Evolutionary conservation across 176 grass and related monocot genomes (phyloP), one percentile per base, ranked within the genome.

Genomic region (Aegilops speltoides): DNA sequence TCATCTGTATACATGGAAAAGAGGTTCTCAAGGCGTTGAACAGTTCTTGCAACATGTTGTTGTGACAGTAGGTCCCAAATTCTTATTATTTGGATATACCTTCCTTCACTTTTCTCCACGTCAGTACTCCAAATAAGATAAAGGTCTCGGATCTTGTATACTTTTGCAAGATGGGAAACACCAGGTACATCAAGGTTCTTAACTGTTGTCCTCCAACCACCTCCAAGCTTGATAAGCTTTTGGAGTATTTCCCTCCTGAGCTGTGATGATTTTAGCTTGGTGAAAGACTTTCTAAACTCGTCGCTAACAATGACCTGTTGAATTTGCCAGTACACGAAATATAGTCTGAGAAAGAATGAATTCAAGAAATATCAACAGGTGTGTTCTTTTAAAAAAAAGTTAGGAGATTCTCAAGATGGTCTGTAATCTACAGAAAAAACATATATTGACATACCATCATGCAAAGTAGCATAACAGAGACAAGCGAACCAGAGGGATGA

Each of bases 61-160:
- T 88, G 79, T 13, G 91, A 86, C 14, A 91, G 32, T n/a, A 97
- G 4, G 48, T 95, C 87, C 95, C 92, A 97, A 38, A 97, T 82
- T 82, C 89, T 97, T 57, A 97, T 87, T 62, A 93, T 91, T 54
- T 97, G 95, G 5, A 82, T 73, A 82, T 89, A 97, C 20, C 73
- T 91, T 34, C 68, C 86, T 52, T 90, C 84, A 12, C 89, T 85
- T 59, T 89, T 95, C 63, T 87, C 81, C 26, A 97, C 19, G 73
- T 97, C 95, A 73, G 70, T 88, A 76, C 93, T 95, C 93, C 95
- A 97, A 82, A 97, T 73, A 84, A 97, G 82, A 88, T 85, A 83
- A 54, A 90, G 85, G 0, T 91, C 89, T 17, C 57, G 79, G 20
- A 93, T 75, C 40, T 25, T 78, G 66, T 91, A 93, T 67, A 88